A percentile compares a stretch with the other conserved stretches of the same genome.
Conservation (phyloP, 129 eudicot genomes). For the Pseudognaphalium luteoalbum region DNA sequence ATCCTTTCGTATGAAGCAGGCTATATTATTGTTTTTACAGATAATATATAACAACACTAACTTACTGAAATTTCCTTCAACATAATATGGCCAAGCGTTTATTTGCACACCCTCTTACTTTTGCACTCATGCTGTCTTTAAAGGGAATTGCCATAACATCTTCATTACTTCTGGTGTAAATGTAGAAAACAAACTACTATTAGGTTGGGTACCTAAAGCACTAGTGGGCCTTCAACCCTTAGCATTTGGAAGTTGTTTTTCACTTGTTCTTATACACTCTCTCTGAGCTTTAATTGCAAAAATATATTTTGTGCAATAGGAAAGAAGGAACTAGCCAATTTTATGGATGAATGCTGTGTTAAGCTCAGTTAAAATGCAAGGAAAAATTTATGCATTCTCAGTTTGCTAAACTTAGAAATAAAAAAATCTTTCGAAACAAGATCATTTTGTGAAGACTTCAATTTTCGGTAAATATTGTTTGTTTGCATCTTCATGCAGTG, state of each 20-base stretch:
- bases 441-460: background rate
- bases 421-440: background rate
- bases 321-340: constrained; percentile 3
- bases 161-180: background rate
- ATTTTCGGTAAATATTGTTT: constrained; percentile 10
- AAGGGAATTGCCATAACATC: constrained; percentile 9
- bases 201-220: constrained; percentile 1
- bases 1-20: no score
- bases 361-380: constrained; percentile 12
- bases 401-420: constrained; percentile 12
- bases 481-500: constrained; percentile 5
- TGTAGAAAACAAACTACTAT: background rate
- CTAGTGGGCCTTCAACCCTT: constrained; percentile 1
- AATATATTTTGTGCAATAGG: constrained; percentile 18
- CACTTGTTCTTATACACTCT: background rate
- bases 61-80: background rate
- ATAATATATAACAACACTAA: background rate
- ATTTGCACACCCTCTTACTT: background rate
- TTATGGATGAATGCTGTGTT: constrained; percentile 14
- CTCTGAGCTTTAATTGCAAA: constrained; percentile 10
- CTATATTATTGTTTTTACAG: background rate
- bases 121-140: background rate
- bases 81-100: background rate
- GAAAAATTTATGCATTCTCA: constrained; percentile 8
- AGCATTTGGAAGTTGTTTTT: background rate